These are phyloP conservation scores for Scedosporium minutisporum DNA, from an alignment of 2,329 filamentous ascomycete genomes.

Conservation along the genomic window DNA sequence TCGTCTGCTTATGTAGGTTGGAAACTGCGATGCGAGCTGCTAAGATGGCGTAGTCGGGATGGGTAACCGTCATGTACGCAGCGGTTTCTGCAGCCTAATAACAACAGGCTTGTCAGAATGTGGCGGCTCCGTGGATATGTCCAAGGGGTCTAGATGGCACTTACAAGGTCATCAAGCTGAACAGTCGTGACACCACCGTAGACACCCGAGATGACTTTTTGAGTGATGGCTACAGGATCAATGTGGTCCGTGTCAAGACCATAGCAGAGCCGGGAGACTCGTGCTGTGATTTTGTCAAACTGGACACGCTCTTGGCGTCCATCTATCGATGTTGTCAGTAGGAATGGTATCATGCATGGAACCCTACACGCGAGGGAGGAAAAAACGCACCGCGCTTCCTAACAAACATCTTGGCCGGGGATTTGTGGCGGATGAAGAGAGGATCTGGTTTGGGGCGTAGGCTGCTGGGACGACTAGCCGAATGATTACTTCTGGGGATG, in stretches of 20 bases:
- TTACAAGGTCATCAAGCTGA: slow-evolving; percentile 91
- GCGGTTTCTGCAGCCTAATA: slow-evolving; percentile 89
- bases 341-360: background rate
- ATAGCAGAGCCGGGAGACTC: slow-evolving; percentile 95
- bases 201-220: slow-evolving; percentile 98
- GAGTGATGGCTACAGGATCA: slow-evolving; percentile 94
- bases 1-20: slow-evolving; percentile 99
- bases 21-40: slow-evolving; percentile 97
- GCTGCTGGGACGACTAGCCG: background rate
- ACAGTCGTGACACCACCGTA: slow-evolving; percentile 96
- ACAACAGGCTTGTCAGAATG: slow-evolving; percentile 4
- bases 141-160: slow-evolving; percentile 21
- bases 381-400: slow-evolving; percentile 49
- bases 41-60: slow-evolving; percentile 97
- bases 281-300: slow-evolving; percentile 99
- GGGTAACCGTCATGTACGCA: slow-evolving; percentile 98
- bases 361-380: background rate
- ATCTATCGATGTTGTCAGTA: slow-evolving; percentile 49
- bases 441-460: background rate
- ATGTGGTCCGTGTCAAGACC: slow-evolving; percentile 91
- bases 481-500: background rate
- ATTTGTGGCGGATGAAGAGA: background rate
- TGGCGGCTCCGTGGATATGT: background rate
- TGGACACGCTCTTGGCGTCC: slow-evolving; percentile 99
- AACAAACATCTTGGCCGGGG: slow-evolving; percentile 44